Base-by-base conservation (phyloP, 169 alveolate genomes). In the Eimeria tenella region DNA sequence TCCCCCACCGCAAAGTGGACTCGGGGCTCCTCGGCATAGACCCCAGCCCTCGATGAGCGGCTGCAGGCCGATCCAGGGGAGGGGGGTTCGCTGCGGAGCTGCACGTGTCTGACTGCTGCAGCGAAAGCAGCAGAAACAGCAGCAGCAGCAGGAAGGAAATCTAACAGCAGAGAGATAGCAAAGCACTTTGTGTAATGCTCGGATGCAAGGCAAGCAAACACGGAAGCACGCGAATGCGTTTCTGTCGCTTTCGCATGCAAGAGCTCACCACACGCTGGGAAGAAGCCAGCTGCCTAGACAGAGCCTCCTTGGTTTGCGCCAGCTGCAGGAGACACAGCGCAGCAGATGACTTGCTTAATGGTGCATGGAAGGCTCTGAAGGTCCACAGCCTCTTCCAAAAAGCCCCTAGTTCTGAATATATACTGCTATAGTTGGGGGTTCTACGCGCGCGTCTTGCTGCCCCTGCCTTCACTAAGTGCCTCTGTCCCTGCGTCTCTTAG, bases 241-340 rank as follows among this genome's bases (percentile, higher is more conserved):
- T 68, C 77, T 68, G 77, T 68, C 50, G n/a, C 77, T 13, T 68
- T 68, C 13, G 9, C 25, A 8, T 21, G 9, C 42, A 31, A 31
- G 42, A 31, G 42, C 83, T 73, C 23, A 77, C 87, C 55, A 15
- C 31, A 4, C 60, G 87, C n/a, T 23, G 87, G 17, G 42, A 4
- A 17, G 87, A 11, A 1, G 70, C 87, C 10, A 42, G 60, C 68
- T 49, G 60, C 4, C 5, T 4, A 21, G 87, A 23, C 23, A 77
- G 68, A 49, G 87, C 17, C 17, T n/a, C 31, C 17, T 77, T 77
- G 9, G 70, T 52, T 31, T 52, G 68, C 8, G 56, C 74, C 4
- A 81, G 89, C 89, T 55, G 89, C 17, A 23, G 73, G 53, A 52
- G 56, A 4, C 17, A 56, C 89, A 75, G 49, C 23, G 60, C 56